Evolutionary conservation across 2,329 filamentous ascomycete species (phyloP).

Genomic region (Torrubiellomyces zombiae): DNA sequence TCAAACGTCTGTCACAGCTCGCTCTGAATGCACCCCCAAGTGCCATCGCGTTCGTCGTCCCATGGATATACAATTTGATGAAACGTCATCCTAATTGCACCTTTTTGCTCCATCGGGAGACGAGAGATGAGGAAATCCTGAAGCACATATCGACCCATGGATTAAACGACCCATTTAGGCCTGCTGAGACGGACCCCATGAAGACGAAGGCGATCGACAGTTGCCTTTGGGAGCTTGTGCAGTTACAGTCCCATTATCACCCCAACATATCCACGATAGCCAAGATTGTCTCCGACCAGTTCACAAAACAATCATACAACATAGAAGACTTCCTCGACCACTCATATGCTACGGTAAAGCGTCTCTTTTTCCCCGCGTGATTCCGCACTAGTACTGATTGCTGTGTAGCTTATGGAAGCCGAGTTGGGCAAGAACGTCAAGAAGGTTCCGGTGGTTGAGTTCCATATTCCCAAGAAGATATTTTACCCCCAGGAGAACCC

Average conservation of each 20-base stretch:
- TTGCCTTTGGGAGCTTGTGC: conserved; percentile 87
- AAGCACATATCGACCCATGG: conserved; percentile 43
- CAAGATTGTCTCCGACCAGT: conserved; percentile 89
- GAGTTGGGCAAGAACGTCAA: conserved; percentile 73
- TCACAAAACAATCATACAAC: conserved; percentile 88
- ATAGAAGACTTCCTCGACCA: conserved; percentile 97
- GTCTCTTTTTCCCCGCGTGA: conserved; percentile 1
- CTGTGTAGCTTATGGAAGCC: conserved; percentile 54
- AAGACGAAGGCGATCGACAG: conserved; percentile 78
- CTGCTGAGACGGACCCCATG: conserved; percentile 65
- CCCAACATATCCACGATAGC: conserved; percentile 90
- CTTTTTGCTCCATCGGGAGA: conserved; percentile 83
- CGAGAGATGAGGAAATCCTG: conserved; percentile 39
- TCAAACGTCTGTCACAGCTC: conserved; percentile 79
- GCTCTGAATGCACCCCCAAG: conserved; percentile 78
- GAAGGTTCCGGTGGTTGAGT: conserved; percentile 79
- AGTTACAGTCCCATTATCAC: conserved; percentile 84
- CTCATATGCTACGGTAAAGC: conserved; percentile 63
- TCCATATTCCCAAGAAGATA: conserved; percentile 79
- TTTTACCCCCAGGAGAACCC: conserved; percentile 38
- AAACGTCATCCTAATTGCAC: conserved; percentile 80
- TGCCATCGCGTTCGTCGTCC: conserved; percentile 74
- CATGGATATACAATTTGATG: conserved; percentile 90
- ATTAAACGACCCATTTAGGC: conserved; percentile 57
- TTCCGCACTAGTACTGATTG: background rate